Evolutionary conservation across 2,329 filamentous ascomycete genomes (phyloP).

Genomic region (Alternaria gaisen): DNA sequence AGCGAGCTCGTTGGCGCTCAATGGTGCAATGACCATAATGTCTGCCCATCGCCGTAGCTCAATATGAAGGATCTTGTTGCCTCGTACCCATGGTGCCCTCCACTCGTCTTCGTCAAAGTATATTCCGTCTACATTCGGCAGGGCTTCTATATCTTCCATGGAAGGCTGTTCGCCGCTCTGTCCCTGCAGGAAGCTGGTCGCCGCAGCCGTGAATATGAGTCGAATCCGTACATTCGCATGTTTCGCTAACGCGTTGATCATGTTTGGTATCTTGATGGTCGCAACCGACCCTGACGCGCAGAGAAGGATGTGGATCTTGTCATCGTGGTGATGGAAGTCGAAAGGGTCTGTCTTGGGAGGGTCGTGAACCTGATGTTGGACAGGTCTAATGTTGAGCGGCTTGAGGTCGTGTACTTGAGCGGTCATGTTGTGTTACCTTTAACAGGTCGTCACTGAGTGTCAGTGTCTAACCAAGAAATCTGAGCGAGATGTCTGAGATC

Average conservation of each 20-base stretch:
- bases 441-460: not conserved
- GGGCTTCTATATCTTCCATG: conserved; percentile 64
- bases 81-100: conserved; percentile 78
- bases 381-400: conserved; percentile 39
- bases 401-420: conserved; percentile 35
- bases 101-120: conserved; percentile 90
- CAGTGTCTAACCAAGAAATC: not conserved
- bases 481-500: conserved; percentile 18
- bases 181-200: conserved; percentile 77
- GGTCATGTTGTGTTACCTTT: conserved; percentile 30
- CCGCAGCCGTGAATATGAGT: conserved; percentile 79
- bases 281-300: conserved; percentile 80
- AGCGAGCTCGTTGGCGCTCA: conserved; percentile 85
- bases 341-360: conserved; percentile 27
- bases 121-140: conserved; percentile 80
- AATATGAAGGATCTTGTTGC: conserved; percentile 86
- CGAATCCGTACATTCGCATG: conserved; percentile 75
- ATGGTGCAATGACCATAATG: conserved; percentile 78
- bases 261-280: conserved; percentile 75
- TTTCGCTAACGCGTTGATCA: conserved; percentile 63
- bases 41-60: conserved; percentile 85
- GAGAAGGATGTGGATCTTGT: conserved; percentile 67
- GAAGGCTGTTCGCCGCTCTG: conserved; percentile 81
- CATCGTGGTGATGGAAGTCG: conserved; percentile 40
- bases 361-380: conserved; percentile 35